Base-by-base conservation (phyloP, 352 stramenopile species). In the Blastocystis sp. region DNA sequence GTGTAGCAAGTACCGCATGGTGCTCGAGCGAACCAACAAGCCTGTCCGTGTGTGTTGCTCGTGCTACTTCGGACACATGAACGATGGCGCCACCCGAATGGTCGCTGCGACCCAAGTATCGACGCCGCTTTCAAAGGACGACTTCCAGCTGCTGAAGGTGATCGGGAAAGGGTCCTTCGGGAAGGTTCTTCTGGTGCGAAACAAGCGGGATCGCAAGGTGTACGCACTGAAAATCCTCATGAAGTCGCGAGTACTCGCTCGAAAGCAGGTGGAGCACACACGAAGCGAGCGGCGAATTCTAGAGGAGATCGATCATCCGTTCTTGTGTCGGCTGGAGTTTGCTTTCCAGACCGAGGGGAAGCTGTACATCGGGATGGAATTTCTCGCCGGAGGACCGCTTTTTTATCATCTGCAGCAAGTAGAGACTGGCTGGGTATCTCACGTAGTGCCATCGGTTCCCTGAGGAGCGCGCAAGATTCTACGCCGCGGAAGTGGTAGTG, bases 311-410 rank as follows among this genome's bases (percentile, higher is more conserved):
- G 96, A 95, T 90, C 96, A 99, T 91, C 96, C 96, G 53, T 98
- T 98, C 92, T 98, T 99, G 79, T 96, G 98, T 79, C 96, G 96
- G 53, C 92, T 98, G 54, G 95, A 98, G 91, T 98, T 97, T 92
- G 95, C 96, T 34, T 98, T 98, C 92, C 96, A 99, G 93, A 98
- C 95, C n/a, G 78, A 95, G 55, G 94, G 95, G 79, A 98, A 98
- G 92, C 93, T 99, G 37, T 99, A 98, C 91, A 94, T 99, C 56
- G 96, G 98, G 45, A 93, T 99, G 30, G 97, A 99, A 92, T 99
- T 98, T 81, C 98, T 96, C 91, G 94, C 96, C 3, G 97, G 97
- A 11, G 97, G 97, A 41, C 96, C 98, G 91, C 93, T 99, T 41
- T 98, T 98, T 91, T 97, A 97, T 91, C 97, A 95, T 93, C 92